Conservation (phyloP, 2,329 filamentous ascomycete genomes). For the Ilyonectria mors-panacis region DNA sequence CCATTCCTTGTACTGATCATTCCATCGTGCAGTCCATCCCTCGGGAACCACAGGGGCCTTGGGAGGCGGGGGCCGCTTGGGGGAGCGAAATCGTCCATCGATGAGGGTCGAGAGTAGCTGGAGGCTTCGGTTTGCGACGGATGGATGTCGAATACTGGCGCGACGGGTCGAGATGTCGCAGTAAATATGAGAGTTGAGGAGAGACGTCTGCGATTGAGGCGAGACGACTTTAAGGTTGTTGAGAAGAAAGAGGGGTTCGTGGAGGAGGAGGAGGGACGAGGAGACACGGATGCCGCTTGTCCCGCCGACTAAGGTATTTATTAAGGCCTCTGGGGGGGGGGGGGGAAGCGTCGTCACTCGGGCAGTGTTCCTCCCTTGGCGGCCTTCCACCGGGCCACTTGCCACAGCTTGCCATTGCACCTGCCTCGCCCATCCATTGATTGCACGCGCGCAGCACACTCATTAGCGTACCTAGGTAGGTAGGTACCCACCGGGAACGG, state of each 20-base stretch:
- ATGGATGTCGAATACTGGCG: background rate
- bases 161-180: background rate
- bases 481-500: background rate
- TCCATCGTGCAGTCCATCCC: constrained; percentile 89
- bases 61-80: constrained; percentile 71
- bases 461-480: too few species aligned
- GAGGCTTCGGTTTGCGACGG: background rate
- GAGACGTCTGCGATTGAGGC: constrained; percentile 4
- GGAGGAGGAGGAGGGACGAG: background rate
- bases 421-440: background rate
- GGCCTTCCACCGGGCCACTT: constrained; percentile 1
- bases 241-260: background rate
- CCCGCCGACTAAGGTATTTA: constrained; percentile 1
- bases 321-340: background rate
- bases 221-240: background rate
- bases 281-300: background rate
- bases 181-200: background rate
- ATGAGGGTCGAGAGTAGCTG: constrained; percentile 15
- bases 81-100: constrained; percentile 69
- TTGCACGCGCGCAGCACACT: background rate
- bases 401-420: background rate
- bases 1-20: constrained; percentile 91
- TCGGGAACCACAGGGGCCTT: constrained; percentile 73
- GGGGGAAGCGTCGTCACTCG: background rate
- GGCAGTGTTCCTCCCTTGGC: background rate